Evolutionary conservation across 23 red algal species (phyloP), one percentile per base, ranked within the genome.

Genomic region (Chondrus crispus): DNA sequence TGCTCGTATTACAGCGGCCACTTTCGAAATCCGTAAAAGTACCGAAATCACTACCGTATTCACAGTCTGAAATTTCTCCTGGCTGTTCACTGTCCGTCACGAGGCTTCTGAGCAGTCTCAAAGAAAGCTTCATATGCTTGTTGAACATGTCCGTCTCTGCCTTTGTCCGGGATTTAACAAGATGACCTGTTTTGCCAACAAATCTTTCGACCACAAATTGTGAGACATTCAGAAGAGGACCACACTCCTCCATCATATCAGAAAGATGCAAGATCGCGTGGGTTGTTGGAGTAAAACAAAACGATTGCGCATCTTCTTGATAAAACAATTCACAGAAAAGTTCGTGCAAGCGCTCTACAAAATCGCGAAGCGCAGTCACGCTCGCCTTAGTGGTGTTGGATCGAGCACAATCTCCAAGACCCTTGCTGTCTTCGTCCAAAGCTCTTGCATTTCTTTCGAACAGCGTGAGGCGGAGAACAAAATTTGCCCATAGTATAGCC

Each of bases 201-300:
- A 80, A 45, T 28, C 74, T 24, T 35, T 80, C 74, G 1, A 53
- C 74, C 13, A 53, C 20, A 54, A 80, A 80, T 8, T 80, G 42
- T 4, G 74, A 80, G 2, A 80, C 74, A 32, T 80, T 54, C 38
- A 45, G 42, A 32, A 80, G 46, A 4, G 74, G 74, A 3, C 74
- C 46, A 14, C 74, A 80, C 22, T 80, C 46, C 74, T 2, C 24
- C 4, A 80, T 12, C 42, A 80, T 80, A 3, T 80, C 46, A 32
- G 74, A 50, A 54, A 80, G 24, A 53, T 80, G 74, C 3, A 80
- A 50, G 13, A 80, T 43, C 5, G 74, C 74, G 18, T 80, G 74
- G 46, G 74, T 80, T 3, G 74, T 80, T 10, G 74, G 46, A 53
- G 74, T 52, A 35, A 50, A 6, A 46, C 13, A 22, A n/a, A 80